phyloP scores from a whole-genome alignment of 2,329 filamentous ascomycete species.

The Chaetomium olivaceum region DNA sequence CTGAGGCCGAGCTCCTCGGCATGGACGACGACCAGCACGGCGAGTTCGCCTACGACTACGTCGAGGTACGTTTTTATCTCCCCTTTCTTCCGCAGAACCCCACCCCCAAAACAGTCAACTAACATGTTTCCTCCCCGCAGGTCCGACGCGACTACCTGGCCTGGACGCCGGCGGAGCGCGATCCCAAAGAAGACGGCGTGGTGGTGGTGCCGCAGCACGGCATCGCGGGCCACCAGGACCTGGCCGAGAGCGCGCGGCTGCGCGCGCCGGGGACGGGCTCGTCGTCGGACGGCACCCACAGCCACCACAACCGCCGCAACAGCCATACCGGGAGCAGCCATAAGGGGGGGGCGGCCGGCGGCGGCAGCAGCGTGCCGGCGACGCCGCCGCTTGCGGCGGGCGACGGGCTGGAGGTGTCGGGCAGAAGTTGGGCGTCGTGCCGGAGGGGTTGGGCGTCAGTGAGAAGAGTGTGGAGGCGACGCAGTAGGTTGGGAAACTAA shows the following conservation, averaged over 20 bases:
- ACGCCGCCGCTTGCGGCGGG: constrained; percentile 25
- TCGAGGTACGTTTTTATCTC: constrained; percentile 56
- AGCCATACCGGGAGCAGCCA: too few relatives aligned
- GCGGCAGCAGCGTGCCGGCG: constrained; percentile 1
- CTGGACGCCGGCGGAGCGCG: constrained; percentile 75
- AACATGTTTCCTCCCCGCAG: constrained; percentile 10
- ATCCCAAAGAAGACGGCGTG: constrained; percentile 60
- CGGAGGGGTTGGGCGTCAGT: not conserved
- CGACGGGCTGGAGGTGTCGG: not conserved
- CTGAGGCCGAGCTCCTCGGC: constrained; percentile 80
- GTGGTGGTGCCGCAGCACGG: constrained; percentile 68
- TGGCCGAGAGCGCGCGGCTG: constrained; percentile 39
- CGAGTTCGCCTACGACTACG: constrained; percentile 88
- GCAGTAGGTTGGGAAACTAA: not conserved
- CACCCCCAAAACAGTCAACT: not conserved
- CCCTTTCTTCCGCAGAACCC: too few relatives aligned
- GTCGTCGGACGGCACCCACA: not conserved
- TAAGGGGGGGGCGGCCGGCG: constrained; percentile 8
- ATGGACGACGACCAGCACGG: constrained; percentile 91
- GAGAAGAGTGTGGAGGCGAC: constrained; percentile 20
- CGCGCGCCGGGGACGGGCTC: constrained; percentile 6
- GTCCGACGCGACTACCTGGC: constrained; percentile 82
- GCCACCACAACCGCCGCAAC: not conserved
- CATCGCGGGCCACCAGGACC: constrained; percentile 67
- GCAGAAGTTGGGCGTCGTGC: constrained; percentile 2